phyloP scores from a whole-genome alignment of 345 rosid genomes.

The Aurinia saxatilis region DNA sequence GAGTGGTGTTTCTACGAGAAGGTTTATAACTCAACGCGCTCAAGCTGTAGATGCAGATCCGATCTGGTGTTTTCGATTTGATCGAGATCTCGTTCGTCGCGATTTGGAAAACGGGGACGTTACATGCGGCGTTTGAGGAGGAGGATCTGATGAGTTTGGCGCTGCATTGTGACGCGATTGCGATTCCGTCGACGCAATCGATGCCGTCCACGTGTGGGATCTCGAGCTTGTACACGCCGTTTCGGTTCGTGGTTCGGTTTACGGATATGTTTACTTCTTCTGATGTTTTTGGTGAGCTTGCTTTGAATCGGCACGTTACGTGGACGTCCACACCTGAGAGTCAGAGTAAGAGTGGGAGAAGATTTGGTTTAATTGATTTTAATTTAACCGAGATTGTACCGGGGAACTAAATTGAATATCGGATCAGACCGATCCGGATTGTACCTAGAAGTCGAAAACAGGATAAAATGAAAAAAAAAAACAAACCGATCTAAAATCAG shows the following conservation, averaged over 20 bases:
- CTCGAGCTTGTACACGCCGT: constrained; percentile 66
- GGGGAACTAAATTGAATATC: too few species aligned
- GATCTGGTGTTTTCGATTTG: constrained; percentile 70
- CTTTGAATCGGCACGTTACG: constrained; percentile 65
- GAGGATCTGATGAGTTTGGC: constrained; percentile 57
- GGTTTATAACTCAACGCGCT: constrained; percentile 67
- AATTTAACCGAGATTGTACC: neutral
- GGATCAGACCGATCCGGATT: too few species aligned
- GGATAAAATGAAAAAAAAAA: too few species aligned
- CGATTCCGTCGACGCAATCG: constrained; percentile 63
- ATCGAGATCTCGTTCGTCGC: constrained; percentile 58
- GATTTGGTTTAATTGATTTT: neutral
- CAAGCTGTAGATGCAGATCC: constrained; percentile 78
- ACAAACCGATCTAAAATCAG: too few species aligned
- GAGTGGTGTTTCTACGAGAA: constrained; percentile 39
- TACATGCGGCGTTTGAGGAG: constrained; percentile 34
- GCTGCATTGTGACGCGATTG: constrained; percentile 47
- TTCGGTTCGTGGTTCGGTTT: constrained; percentile 58
- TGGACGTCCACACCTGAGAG: constrained; percentile 62
- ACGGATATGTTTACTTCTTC: constrained; percentile 68
- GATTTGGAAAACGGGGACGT: constrained; percentile 43
- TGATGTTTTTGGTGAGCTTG: constrained; percentile 50
- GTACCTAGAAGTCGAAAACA: too few species aligned
- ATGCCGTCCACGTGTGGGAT: constrained; percentile 75
- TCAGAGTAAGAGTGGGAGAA: neutral